phyloP scores from a whole-genome alignment of 495 filamentous ascomycete species.

The Talaromyces stipitatus region DNA sequence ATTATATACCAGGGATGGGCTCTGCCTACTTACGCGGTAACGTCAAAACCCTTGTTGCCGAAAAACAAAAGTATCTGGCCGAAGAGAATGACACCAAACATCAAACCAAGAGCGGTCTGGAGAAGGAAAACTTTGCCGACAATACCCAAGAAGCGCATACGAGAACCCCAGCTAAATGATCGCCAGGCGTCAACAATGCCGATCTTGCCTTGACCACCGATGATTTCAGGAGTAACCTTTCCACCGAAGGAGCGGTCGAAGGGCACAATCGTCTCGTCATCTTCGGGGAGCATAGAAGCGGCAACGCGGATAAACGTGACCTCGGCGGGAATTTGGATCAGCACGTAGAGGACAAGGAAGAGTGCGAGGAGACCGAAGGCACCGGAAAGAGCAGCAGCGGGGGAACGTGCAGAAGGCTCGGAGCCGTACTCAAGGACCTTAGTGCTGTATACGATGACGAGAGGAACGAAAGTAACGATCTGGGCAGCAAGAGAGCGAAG shows the following conservation, averaged over 20 bases:
- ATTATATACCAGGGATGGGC: neutral
- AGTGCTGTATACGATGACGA: constrained; percentile 16
- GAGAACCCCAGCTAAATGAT: constrained; percentile 58
- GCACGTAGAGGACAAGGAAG: constrained; percentile 28
- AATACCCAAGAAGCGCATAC: constrained; percentile 58
- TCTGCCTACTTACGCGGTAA: neutral
- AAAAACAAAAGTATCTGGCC: constrained; percentile 27
- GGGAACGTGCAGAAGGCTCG: constrained; percentile 11
- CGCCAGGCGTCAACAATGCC: constrained; percentile 64
- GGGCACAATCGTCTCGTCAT: constrained; percentile 65
- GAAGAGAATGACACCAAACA: constrained; percentile 30
- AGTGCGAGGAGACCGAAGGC: constrained; percentile 26
- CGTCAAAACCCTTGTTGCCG: neutral
- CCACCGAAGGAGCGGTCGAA: constrained; percentile 65
- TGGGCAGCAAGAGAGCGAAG: constrained; percentile 28
- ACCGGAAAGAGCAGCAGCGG: constrained; percentile 15
- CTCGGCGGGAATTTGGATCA: constrained; percentile 52
- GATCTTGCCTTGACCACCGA: constrained; percentile 61
- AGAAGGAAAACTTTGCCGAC: constrained; percentile 57
- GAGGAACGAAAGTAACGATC: constrained; percentile 30
- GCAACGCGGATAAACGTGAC: constrained; percentile 62
- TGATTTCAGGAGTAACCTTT: constrained; percentile 49
- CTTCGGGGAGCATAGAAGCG: constrained; percentile 61
- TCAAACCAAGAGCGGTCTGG: constrained; percentile 32
- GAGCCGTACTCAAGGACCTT: constrained; percentile 9